Percentiles rank a stretch among this genome's conserved stretches.
These are phyloP conservation scores for Colletotrichum endophyticum DNA, from an alignment of 2,329 filamentous ascomycete species.

Conservation along the genomic window DNA sequence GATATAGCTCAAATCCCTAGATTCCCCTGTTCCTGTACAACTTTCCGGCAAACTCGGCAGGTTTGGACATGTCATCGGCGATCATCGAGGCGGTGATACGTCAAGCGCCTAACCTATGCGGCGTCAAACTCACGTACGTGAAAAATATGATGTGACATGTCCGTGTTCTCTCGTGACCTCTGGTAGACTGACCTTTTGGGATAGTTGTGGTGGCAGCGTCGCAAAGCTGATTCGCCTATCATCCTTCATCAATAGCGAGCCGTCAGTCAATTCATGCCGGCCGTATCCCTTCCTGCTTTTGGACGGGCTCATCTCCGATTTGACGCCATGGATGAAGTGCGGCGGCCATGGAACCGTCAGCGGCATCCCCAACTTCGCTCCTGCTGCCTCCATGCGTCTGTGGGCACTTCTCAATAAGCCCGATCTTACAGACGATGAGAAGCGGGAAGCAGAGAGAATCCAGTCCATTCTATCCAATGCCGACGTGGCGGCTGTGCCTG, in stretches of 20 bases:
- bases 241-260: background rate
- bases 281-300: background rate
- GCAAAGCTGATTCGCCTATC: background rate
- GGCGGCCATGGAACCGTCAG: background rate
- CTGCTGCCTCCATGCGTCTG: background rate
- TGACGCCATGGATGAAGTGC: background rate
- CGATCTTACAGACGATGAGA: background rate
- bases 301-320: background rate
- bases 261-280: background rate
- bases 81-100: background rate
- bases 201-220: background rate
- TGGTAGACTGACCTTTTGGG: background rate
- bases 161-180: background rate
- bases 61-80: background rate
- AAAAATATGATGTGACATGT: no score
- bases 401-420: background rate
- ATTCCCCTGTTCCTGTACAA: background rate
- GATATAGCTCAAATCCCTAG: background rate
- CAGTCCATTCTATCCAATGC: background rate
- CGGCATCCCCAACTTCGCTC: background rate
- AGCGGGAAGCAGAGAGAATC: background rate
- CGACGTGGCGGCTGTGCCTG: background rate
- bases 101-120: background rate
- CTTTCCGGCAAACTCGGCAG: background rate
- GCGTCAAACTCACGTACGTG: background rate